Percentiles rank a stretch among this genome's conserved stretches.
Evolutionary conservation across 1,284 basidiomycete species (phyloP).

Genomic region (Thelephora terrestris): DNA sequence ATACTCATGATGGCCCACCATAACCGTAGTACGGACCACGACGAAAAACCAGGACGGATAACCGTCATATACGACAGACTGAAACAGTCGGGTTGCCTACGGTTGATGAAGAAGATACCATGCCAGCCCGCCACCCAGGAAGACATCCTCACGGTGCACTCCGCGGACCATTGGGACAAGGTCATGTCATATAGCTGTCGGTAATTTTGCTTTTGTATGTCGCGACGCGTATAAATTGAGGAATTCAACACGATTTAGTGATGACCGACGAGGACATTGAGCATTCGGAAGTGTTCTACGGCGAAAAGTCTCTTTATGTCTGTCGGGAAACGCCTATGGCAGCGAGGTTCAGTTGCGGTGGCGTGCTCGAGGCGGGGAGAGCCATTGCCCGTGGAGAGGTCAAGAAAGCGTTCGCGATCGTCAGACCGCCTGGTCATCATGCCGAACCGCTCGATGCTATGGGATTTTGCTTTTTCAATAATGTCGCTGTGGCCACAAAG

Average conservation of each 20-base stretch:
- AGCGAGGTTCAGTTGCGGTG: conserved; percentile 83
- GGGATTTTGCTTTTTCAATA: conserved; percentile 98
- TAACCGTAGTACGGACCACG: conserved; percentile 55
- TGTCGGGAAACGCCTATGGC: conserved; percentile 74
- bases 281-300: conserved; percentile 67
- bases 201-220: conserved; percentile 19
- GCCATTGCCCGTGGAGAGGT: conserved; percentile 74
- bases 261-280: conserved; percentile 59
- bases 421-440: conserved; percentile 93
- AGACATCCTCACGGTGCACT: conserved; percentile 80
- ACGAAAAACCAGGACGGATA: conserved; percentile 80
- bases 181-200: conserved; percentile 64
- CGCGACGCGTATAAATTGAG: conserved; percentile 11
- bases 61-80: conserved; percentile 59
- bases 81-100: conserved; percentile 43
- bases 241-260: conserved; percentile 27
- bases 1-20: conserved; percentile 72
- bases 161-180: conserved; percentile 79
- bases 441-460: conserved; percentile 92
- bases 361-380: conserved; percentile 82
- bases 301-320: conserved; percentile 83
- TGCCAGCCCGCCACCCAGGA: conserved; percentile 60
- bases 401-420: conserved; percentile 83
- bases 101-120: conserved; percentile 65
- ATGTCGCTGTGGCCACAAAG: conserved; percentile 81